Evolutionary conservation across 1,139 yeast genomes (phyloP).

Genomic region (Candida buenavistaensis): DNA sequence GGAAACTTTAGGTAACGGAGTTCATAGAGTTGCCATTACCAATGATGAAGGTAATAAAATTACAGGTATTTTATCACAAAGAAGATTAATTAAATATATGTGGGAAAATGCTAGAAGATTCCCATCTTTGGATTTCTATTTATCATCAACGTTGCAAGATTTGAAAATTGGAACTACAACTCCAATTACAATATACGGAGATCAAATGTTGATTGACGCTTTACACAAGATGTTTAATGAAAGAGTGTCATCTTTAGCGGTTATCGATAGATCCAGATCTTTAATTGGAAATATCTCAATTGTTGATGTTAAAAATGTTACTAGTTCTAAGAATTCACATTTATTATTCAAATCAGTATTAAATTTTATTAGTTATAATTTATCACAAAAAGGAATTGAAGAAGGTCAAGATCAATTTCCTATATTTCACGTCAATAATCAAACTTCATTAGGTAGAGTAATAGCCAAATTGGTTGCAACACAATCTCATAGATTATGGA

Average conservation of each 20-base stretch:
- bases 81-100: constrained; percentile 75
- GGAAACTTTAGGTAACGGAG: constrained; percentile 87
- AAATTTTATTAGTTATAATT: constrained; percentile 82
- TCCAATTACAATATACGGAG: constrained; percentile 82
- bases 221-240: constrained; percentile 80
- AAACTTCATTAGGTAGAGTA: constrained; percentile 80
- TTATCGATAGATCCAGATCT: constrained; percentile 76
- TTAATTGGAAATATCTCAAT: constrained; percentile 90
- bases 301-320: constrained; percentile 86
- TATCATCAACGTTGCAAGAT: constrained; percentile 65
- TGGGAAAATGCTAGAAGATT: constrained; percentile 93
- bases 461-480: constrained; percentile 96
- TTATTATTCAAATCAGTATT: constrained; percentile 78
- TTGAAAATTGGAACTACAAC: constrained; percentile 67
- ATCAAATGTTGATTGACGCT: constrained; percentile 83
- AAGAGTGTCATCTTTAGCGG: constrained; percentile 88
- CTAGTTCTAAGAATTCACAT: constrained; percentile 82
- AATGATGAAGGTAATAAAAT: constrained; percentile 45
- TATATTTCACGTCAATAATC: constrained; percentile 84
- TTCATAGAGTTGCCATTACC: constrained; percentile 86
- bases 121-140: constrained; percentile 71
- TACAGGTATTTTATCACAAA: constrained; percentile 83
- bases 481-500: constrained; percentile 90
- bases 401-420: constrained; percentile 97
- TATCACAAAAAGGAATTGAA: constrained; percentile 84